Percentiles rank a stretch among this genome's conserved stretches.
Conservation (phyloP, 2,329 filamentous ascomycete genomes). For the Aspergillus fischeri region DNA sequence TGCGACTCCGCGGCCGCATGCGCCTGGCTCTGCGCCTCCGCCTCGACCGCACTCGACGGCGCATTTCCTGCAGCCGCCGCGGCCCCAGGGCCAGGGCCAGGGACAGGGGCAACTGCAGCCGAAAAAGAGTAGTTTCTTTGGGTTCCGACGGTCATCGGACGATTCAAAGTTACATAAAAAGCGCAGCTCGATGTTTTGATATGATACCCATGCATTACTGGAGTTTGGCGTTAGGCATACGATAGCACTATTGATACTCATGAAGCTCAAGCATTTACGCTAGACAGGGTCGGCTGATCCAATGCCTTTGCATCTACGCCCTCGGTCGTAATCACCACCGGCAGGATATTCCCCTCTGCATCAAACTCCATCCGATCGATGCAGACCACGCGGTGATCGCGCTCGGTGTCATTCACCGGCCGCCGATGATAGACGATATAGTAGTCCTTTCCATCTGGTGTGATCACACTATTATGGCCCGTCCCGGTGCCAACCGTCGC, state of each 20-base stretch:
- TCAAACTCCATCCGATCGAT: slow-evolving; percentile 50
- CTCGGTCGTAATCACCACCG: slow-evolving; percentile 37
- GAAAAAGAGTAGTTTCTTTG: slow-evolving; percentile 45
- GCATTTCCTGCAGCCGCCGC: slow-evolving; percentile 12
- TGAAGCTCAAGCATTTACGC: no score
- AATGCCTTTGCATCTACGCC: slow-evolving; percentile 21
- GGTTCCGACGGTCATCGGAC: slow-evolving; percentile 36
- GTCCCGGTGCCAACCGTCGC: slow-evolving; percentile 28
- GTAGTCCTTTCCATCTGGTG: slow-evolving; percentile 38
- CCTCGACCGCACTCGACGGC: slow-evolving; percentile 18
- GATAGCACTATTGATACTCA: background rate
- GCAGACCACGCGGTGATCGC: slow-evolving; percentile 46
- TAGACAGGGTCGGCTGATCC: background rate
- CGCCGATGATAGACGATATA: slow-evolving; percentile 48
- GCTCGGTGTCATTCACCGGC: slow-evolving; percentile 41
- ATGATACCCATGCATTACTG: slow-evolving; percentile 12
- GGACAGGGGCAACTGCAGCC: slow-evolving; percentile 22
- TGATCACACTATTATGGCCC: slow-evolving; percentile 42
- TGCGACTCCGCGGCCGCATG: background rate
- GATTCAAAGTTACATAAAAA: slow-evolving; percentile 40
- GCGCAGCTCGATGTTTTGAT: slow-evolving; percentile 45
- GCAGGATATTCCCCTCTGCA: slow-evolving; percentile 40
- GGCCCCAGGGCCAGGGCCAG: slow-evolving; percentile 12
- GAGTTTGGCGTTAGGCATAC: background rate
- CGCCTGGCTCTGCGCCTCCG: background rate